Percentiles rank a stretch among this genome's conserved stretches.
Evolutionary conservation across 768 basidiomycete species (phyloP).

Genomic region (Crucibulum laeve): DNA sequence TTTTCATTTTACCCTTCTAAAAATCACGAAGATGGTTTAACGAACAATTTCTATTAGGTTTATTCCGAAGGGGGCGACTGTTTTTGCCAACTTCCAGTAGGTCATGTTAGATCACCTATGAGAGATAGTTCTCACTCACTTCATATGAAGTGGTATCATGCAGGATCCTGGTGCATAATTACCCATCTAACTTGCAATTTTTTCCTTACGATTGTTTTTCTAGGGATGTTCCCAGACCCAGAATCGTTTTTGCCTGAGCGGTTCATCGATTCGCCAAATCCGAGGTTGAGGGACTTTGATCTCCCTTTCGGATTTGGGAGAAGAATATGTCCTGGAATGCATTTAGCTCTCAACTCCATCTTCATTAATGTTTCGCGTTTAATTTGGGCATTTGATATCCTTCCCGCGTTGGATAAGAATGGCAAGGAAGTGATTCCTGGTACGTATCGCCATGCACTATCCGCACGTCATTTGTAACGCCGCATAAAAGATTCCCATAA

Average conservation of each 20-base stretch:
- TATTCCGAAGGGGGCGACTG: conserved; percentile 31
- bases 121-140: not conserved
- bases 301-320: conserved; percentile 38
- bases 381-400: conserved; percentile 30
- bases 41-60: conserved; percentile 11
- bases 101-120: conserved; percentile 4
- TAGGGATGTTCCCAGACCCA: conserved; percentile 28
- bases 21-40: not conserved
- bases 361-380: conserved; percentile 31
- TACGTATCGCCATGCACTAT: not conserved
- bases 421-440: conserved; percentile 12
- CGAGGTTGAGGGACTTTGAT: conserved; percentile 24
- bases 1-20: not conserved
- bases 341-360: conserved; percentile 27
- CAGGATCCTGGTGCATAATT: conserved; percentile 19
- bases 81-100: conserved; percentile 29
- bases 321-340: conserved; percentile 32
- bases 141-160: conserved; percentile 23
- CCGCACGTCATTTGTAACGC: not conserved
- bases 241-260: conserved; percentile 34
- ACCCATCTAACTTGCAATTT: not conserved
- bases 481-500: conserved; percentile 18
- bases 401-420: conserved; percentile 12
- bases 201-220: not conserved
- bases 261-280: conserved; percentile 27